Evolutionary conservation across 768 basidiomycete species (phyloP).

Genomic region (Psilocybe azurescens): DNA sequence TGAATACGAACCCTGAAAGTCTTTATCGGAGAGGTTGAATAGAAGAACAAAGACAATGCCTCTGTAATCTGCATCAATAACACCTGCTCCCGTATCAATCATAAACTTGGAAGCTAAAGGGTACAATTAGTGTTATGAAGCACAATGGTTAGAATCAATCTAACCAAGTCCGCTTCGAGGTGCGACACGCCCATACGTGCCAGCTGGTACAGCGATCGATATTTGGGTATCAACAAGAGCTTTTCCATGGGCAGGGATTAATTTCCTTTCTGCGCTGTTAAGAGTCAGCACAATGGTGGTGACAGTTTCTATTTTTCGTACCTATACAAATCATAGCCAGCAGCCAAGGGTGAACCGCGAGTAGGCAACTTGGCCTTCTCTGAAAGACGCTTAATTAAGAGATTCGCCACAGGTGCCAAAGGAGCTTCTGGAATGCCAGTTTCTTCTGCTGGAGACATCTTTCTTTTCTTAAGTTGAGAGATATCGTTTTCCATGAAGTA

Average conservation of each 20-base stretch:
- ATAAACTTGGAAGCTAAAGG: conserved; percentile 90
- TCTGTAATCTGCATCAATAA: conserved; percentile 96
- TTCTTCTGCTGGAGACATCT: conserved; percentile 48
- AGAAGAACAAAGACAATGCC: conserved; percentile 90
- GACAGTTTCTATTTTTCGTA: conserved; percentile 34
- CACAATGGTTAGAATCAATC: conserved; percentile 28
- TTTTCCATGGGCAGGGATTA: conserved; percentile 88
- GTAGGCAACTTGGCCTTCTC: conserved; percentile 85
- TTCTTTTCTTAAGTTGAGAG: conserved; percentile 59
- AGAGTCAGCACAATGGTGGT: conserved; percentile 5
- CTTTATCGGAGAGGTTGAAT: conserved; percentile 90
- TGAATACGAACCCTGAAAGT: conserved; percentile 67
- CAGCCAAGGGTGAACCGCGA: conserved; percentile 83
- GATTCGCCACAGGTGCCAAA: conserved; percentile 47
- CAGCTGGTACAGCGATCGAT: conserved; percentile 91
- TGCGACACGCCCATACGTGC: conserved; percentile 96
- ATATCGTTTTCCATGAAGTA: conserved; percentile 28
- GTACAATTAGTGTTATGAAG: neutral
- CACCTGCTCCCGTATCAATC: conserved; percentile 98
- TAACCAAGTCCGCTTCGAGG: conserved; percentile 94
- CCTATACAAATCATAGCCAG: conserved; percentile 97
- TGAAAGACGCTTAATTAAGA: conserved; percentile 87
- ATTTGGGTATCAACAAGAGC: conserved; percentile 91
- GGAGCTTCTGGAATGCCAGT: conserved; percentile 35
- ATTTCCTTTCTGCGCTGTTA: conserved; percentile 80